Evolutionary conservation across 2,329 filamentous ascomycete species (phyloP), one percentile per base, ranked within the genome.

Genomic region (Graphilbum ipis-grandicollis): DNA sequence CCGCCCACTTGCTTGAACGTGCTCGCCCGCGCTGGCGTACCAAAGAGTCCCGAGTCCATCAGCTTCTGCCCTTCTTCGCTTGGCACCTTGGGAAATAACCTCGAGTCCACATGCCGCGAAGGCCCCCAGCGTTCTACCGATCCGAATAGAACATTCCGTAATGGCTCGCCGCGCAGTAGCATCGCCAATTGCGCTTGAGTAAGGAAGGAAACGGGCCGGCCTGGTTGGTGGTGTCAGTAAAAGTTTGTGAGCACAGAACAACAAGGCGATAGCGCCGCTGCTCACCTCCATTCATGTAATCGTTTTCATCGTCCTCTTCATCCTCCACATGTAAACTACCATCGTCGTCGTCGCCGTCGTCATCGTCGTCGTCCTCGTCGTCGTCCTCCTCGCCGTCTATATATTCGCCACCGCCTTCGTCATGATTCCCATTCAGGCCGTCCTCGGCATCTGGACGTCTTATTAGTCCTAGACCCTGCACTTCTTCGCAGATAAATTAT

Each of bases 41-140:
- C 88, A 56, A 94, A 96, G 3, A 62, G 64, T 1, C 88, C 88
- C 22, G 76, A 79, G 29, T 72, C 65, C 85, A 96, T 93, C 42
- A 96, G 60, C 46, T 78, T 71, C 34, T 57, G 64, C 8, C 90
- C 88, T 43, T 73, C 66, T 10, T 80, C 73, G 48, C 78, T 93
- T 0, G 88, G 88, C 0, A 93, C 74, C 47, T 80, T 80, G n/a
- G 86, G 83, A 41, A 86, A 86, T 32, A 71, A 59, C 43, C 74
- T 56, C 2, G 65, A 65, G 40, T 74, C 66, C n/a, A 55, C 48
- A 2, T 44, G 45, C 10, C 51, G 50, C 17, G 56, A 52, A 4
- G 14, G 29, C 29, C 29, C 21, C 21, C 21, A 23, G 21, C n/a
- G 9, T 14, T 6, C 29, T 4, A 15, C 29, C 29, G 29, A 5